phyloP scores from a whole-genome alignment of 495 filamentous ascomycete species.

The Tuber umbilicatum region DNA sequence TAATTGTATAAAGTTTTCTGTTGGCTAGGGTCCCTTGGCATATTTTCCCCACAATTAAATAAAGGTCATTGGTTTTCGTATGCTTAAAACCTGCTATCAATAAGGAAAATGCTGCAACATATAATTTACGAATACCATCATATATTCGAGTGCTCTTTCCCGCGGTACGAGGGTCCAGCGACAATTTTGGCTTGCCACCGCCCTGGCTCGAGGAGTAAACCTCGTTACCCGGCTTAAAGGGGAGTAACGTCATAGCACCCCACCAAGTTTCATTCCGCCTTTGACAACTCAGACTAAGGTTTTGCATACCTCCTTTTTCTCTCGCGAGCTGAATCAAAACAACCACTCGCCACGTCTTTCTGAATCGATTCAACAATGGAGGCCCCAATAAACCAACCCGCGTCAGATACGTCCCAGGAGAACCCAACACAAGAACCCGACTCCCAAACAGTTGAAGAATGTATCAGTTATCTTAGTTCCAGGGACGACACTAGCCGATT shows the following conservation, averaged over 20 bases:
- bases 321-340: not conserved
- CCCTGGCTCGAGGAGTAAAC: not conserved
- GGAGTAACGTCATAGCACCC: slow-evolving; percentile 3
- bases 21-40: not conserved
- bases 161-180: not conserved
- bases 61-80: not conserved
- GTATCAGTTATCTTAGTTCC: slow-evolving; percentile 46
- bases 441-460: slow-evolving; percentile 29
- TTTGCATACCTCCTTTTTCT: not conserved
- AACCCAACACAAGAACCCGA: slow-evolving; percentile 9
- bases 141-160: too few species aligned
- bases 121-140: too few species aligned
- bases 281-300: not conserved
- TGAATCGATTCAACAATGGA: slow-evolving; percentile 8
- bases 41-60: not conserved
- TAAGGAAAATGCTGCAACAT: too few species aligned
- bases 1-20: slow-evolving; percentile 2
- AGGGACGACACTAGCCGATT: slow-evolving; percentile 61
- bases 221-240: slow-evolving; percentile 5
- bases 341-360: slow-evolving; percentile 6
- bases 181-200: not conserved
- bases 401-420: not conserved
- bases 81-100: not conserved
- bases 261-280: not conserved
- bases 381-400: not conserved